Evolutionary conservation across 1,284 basidiomycete species (phyloP).

Genomic region (Phellinidium pouzarii): DNA sequence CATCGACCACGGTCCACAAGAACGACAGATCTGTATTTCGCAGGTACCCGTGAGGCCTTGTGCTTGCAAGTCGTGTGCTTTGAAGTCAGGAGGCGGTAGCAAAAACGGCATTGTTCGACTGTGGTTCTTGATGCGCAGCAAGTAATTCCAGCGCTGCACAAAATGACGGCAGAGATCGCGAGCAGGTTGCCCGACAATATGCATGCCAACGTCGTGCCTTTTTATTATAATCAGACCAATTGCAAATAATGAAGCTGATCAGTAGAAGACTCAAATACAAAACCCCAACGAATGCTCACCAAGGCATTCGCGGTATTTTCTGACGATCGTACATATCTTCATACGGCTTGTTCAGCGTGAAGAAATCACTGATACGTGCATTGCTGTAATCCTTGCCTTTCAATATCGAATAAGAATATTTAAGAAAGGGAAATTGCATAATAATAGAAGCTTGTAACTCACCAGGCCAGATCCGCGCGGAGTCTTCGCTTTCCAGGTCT

Average conservation of each 20-base stretch:
- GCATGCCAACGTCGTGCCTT: constrained; percentile 95
- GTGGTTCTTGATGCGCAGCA: constrained; percentile 94
- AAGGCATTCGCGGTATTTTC: constrained; percentile 93
- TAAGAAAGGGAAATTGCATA: not conserved
- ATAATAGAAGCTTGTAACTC: constrained; percentile 21
- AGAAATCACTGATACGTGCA: constrained; percentile 84
- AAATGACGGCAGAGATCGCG: constrained; percentile 95
- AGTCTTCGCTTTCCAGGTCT: constrained; percentile 47
- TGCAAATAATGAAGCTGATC: constrained; percentile 1
- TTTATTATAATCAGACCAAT: not conserved
- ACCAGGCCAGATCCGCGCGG: constrained; percentile 82
- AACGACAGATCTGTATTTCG: constrained; percentile 95
- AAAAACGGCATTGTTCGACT: constrained; percentile 89
- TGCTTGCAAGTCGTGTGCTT: constrained; percentile 69
- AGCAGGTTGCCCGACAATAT: constrained; percentile 94
- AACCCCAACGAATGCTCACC: constrained; percentile 43
- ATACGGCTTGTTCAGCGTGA: constrained; percentile 82
- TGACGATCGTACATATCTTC: constrained; percentile 92
- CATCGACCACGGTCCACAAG: constrained; percentile 93
- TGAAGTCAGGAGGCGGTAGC: constrained; percentile 91
- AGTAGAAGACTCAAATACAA: not conserved
- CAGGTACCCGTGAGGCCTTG: constrained; percentile 92
- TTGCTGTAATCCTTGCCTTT: constrained; percentile 91
- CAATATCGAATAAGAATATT: not conserved
- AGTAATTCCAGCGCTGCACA: constrained; percentile 89